Evolutionary conservation across 345 rosid genomes (phyloP).

Genomic region (Luvunga scandens): DNA sequence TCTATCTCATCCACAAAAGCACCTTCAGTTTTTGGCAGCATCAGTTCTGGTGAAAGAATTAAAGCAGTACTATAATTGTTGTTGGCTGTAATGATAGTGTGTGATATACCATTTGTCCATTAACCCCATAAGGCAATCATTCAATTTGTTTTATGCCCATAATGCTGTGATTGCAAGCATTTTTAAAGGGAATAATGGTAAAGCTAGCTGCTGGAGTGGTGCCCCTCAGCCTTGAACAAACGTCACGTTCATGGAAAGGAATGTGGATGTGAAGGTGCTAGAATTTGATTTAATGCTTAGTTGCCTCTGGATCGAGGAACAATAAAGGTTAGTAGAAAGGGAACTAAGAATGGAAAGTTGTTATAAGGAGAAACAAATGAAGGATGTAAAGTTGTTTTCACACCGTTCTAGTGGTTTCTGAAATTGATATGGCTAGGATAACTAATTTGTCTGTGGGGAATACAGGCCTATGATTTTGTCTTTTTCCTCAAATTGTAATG

Average conservation of each 20-base stretch:
- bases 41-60: neutral
- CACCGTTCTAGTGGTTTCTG: neutral
- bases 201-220: neutral
- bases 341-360: too few relatives aligned
- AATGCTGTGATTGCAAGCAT: neutral
- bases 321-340: too few relatives aligned
- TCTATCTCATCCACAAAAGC: neutral
- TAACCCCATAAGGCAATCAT: neutral
- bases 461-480: too few relatives aligned
- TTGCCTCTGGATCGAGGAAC: too few relatives aligned
- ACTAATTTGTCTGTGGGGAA: too few relatives aligned
- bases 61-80: neutral
- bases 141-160: neutral
- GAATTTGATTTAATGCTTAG: constrained; percentile 2
- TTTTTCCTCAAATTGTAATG: too few relatives aligned
- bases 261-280: neutral
- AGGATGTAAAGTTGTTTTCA: neutral
- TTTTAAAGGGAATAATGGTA: neutral
- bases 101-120: neutral
- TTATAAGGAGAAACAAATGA: neutral
- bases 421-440: too few relatives aligned
- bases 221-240: neutral
- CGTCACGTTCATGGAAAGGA: neutral
- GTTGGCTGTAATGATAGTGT: neutral
- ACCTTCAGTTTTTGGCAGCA: neutral